phyloP scores from a whole-genome alignment of 73 alveolate genomes.

The Paramecium sexaurelia region DNA sequence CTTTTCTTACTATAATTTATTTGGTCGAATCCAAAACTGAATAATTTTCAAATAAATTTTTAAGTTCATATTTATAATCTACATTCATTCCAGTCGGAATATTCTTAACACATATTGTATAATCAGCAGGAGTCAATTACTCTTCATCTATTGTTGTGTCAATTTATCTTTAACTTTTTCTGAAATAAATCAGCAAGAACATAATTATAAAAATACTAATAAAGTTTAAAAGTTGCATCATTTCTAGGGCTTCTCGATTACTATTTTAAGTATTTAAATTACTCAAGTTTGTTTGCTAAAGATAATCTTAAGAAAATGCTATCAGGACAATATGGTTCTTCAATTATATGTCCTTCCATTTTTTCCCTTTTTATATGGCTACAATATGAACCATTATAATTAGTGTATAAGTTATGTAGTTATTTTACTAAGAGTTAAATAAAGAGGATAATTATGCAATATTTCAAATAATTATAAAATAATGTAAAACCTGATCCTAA shows the following conservation, averaged over 20 bases:
- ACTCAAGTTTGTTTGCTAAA: conserved; percentile 49
- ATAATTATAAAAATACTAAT: conserved; percentile 37
- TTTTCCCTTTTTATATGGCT: neutral
- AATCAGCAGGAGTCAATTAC: conserved; percentile 63
- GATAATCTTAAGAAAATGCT: neutral
- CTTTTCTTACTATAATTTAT: conserved; percentile 48
- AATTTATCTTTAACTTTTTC: conserved; percentile 65
- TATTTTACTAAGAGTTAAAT: neutral
- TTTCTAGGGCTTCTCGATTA: conserved; percentile 42
- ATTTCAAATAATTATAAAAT: conserved; percentile 26
- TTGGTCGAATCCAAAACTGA: conserved; percentile 28
- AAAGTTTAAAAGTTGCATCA: conserved; percentile 17
- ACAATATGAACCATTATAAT: conserved; percentile 33
- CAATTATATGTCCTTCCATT: conserved; percentile 15
- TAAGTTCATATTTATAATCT: conserved; percentile 59
- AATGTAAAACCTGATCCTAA: conserved; percentile 51
- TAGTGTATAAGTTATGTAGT: conserved; percentile 16
- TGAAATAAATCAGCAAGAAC: conserved; percentile 50
- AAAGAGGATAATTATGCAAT: conserved; percentile 37
- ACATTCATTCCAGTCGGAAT: conserved; percentile 57
- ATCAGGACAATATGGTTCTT: conserved; percentile 38
- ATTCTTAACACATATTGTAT: conserved; percentile 65
- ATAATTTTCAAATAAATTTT: conserved; percentile 48
- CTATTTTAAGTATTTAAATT: neutral
- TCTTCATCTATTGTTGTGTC: conserved; percentile 64